Percentiles rank a stretch among this genome's conserved stretches.
These are phyloP conservation scores for Ustilago shanxiensis DNA, from an alignment of 1,284 basidiomycete genomes.

Conservation along the genomic window DNA sequence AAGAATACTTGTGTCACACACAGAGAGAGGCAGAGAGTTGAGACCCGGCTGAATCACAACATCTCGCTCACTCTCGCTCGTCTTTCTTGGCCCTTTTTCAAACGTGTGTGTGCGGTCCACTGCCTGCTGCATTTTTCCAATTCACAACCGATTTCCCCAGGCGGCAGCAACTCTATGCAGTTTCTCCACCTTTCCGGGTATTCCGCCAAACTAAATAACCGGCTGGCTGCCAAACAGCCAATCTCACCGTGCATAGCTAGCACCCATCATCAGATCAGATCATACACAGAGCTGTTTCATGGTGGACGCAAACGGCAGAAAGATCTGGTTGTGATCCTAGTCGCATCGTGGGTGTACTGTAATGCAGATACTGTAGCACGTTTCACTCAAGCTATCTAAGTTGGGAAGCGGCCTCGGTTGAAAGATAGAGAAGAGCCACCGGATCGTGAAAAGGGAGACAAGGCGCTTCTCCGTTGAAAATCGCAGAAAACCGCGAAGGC, in stretches of 20 bases:
- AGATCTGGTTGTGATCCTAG: not conserved
- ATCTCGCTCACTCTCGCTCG: not conserved
- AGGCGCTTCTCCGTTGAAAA: conserved; percentile 2
- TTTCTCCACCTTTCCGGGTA: conserved; percentile 22
- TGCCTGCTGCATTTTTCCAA: not conserved
- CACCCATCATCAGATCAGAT: not conserved
- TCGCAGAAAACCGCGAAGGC: too few species aligned
- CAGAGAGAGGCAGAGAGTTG: too few species aligned
- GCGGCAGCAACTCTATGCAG: not conserved
- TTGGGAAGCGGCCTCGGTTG: not conserved
- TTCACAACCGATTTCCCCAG: conserved; percentile 1
- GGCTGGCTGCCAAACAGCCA: not conserved
- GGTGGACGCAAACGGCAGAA: not conserved
- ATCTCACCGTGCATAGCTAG: not conserved
- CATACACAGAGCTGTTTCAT: too few species aligned
- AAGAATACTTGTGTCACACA: too few species aligned
- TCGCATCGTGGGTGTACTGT: too few species aligned
- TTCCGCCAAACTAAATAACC: conserved; percentile 1
- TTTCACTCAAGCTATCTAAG: not conserved
- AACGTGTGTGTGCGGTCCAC: conserved; percentile 1
- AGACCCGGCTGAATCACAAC: conserved; percentile 9
- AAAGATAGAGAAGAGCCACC: not conserved
- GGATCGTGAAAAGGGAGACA: not conserved
- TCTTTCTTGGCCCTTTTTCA: not conserved
- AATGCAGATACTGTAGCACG: not conserved